Evolutionary conservation across 2,329 filamentous ascomycete genomes (phyloP), one percentile per base, ranked within the genome.

Genomic region (Colletotrichum sp.): DNA sequence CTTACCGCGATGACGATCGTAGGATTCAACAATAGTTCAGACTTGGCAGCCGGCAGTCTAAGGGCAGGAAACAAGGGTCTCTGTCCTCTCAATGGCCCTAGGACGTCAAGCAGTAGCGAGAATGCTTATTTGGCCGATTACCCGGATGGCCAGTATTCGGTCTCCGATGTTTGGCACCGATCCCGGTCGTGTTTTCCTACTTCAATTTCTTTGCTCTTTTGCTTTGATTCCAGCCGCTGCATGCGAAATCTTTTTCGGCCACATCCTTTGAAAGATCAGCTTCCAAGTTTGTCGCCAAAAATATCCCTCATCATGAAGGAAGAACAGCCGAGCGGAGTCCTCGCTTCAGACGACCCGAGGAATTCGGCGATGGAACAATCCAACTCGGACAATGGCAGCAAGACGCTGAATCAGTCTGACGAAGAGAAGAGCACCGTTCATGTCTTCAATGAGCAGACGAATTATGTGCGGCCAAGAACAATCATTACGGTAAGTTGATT

Each of bases 361-460:
- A 12, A 32, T 10, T n/a, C 28, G 34, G 8, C 26, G 18, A 15
- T 36, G 26, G 52, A 18, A 26, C 26, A 72, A 34, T 69, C 65
- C 60, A 60, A 67, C 8, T 76, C 78, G 52, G 67, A 70, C 60
- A 73, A 71, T n/a, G 66, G 57, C 3, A n/a, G 61, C 28, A 74
- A 71, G 48, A 72, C 61, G 9, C 77, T 76, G 7, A 79, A 68
- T 13, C 69, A 34, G 8, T 77, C 78, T 1, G 77, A 81, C 7
- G 77, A 76, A 18, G 71, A 66, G 6, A 81, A 80, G 34, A 52
- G 18, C 16, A 18, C 64, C 15, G 43, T 48, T 12, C 81, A 83
- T 63, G 80, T 83, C 26, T 90, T 91, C 81, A 90, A 89, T 57
- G 89, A 91, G 77, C 89, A 91, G 79, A 90, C 89, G 18, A 89